Base-by-base conservation (phyloP, 805 yeast species). In the Lipomyces yamadae region DNA sequence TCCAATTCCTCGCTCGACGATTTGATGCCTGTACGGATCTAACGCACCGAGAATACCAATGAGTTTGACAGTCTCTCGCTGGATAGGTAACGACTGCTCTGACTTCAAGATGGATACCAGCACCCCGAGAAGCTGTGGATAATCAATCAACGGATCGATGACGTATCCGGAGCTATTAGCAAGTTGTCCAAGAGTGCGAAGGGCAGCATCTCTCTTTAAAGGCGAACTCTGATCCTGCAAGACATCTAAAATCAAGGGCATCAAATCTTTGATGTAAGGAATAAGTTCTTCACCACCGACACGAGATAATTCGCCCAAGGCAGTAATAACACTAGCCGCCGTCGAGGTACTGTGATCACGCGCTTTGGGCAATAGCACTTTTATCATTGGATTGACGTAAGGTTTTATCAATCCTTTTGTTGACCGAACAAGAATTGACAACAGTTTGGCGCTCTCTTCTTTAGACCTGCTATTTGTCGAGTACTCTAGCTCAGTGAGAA, bases 1-100 rank as follows among this genome's bases (percentile, higher is more conserved):
- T n/a, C 79, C 75, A 56, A 84, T 86, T 0, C 84, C 83, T 65
- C 91, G 88, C 75, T 93, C 98, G 7, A 93, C 91, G 72, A 92
- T 97, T 64, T 97, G 86, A 72, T 92, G 96, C 75, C 91, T 93
- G 76, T 94, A 95, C 0, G 99, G 99, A 78, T 95, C 99, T 58
- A 95, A 80, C 0, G 99, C 99, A 70, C 99, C 99, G 54, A 95
- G 80, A 42, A 93, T 92, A 75, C 99, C 99, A 64, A 95, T 81
- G 32, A 95, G 78, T 70, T 94, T 84, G 0, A 95, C 97, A 0
- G 97, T 90, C 76, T 95, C 98, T 65, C 97, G 81, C 74, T 95
- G 86, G 6, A 91, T 87, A 3, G 84, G 79, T 2, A 88, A 84
- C 0, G 96, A 86, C 10, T 86, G 85, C 74, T 94, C 98, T 66